Evolutionary conservation across 108 stramenopile genomes (phyloP).

Genomic region (Asterionellopsis glacialis): DNA sequence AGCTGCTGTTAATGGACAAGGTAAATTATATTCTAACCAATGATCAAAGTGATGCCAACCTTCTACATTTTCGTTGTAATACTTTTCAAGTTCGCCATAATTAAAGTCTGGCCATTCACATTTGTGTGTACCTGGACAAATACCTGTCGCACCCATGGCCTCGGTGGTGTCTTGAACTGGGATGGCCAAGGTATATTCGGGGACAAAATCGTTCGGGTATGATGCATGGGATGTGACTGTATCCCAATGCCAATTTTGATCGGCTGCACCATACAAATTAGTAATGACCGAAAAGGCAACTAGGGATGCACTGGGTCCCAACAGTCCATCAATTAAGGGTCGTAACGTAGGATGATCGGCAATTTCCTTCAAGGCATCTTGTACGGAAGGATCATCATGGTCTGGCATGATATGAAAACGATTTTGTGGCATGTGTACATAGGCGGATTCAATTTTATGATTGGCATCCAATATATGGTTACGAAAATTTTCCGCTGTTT

Average conservation of each 20-base stretch:
- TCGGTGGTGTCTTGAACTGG: slow-evolving; percentile 45
- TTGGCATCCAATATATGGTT: slow-evolving; percentile 45
- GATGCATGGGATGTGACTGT: slow-evolving; percentile 39
- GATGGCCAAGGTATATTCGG: slow-evolving; percentile 48
- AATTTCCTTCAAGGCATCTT: slow-evolving; percentile 35
- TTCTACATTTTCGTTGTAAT: slow-evolving; percentile 16
- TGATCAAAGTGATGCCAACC: slow-evolving; percentile 19
- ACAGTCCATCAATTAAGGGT: slow-evolving; percentile 20
- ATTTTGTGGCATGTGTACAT: too few species aligned
- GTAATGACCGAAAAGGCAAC: slow-evolving; percentile 61
- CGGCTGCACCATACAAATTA: slow-evolving; percentile 20
- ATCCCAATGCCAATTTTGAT: slow-evolving; percentile 52
- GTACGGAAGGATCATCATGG: slow-evolving; percentile 35
- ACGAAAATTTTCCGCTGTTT: slow-evolving; percentile 40
- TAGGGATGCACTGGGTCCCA: slow-evolving; percentile 46
- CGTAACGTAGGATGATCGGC: slow-evolving; percentile 23
- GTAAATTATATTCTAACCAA: slow-evolving; percentile 18
- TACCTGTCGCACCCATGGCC: slow-evolving; percentile 53
- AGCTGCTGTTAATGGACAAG: slow-evolving; percentile 15
- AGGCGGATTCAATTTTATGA: slow-evolving; percentile 14
- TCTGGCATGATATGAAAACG: too few species aligned
- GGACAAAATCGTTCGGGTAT: slow-evolving; percentile 46
- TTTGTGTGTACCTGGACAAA: slow-evolving; percentile 61
- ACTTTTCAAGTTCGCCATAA: slow-evolving; percentile 19
- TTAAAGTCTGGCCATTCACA: slow-evolving; percentile 17